A percentile compares a stretch with the other conserved stretches of the same genome.
phyloP scores from a whole-genome alignment of 495 filamentous ascomycete species.

The Viridothelium virens region DNA sequence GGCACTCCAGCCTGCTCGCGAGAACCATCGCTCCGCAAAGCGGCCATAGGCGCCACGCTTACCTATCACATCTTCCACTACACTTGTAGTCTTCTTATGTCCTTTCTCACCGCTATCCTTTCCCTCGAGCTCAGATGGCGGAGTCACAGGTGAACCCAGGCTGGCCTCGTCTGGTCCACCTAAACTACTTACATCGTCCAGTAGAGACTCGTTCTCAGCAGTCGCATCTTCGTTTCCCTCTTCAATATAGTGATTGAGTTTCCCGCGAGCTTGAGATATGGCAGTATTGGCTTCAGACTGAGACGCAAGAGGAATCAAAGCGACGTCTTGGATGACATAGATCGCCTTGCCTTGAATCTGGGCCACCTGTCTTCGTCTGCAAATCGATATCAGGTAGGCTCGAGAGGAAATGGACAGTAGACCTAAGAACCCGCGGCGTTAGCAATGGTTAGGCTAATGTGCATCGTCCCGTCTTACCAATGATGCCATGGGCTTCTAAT shows the following conservation, averaged over 20 bases:
- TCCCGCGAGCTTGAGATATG: conserved; percentile 54
- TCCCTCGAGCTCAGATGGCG: conserved; percentile 12
- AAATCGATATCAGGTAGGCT: conserved; percentile 78
- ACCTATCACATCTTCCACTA: conserved; percentile 77
- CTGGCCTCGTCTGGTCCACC: background rate
- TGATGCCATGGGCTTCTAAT: conserved; percentile 75
- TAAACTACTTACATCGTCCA: conserved; percentile 7
- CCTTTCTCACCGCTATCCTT: conserved; percentile 23
- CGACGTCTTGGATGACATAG: conserved; percentile 77
- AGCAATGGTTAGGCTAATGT: background rate
- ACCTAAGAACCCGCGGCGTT: conserved; percentile 51
- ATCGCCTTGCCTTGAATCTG: conserved; percentile 72
- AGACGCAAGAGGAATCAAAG: conserved; percentile 76
- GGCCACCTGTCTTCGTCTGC: conserved; percentile 77
- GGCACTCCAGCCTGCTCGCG: conserved; percentile 64
- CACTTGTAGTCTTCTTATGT: conserved; percentile 43
- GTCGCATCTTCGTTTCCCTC: conserved; percentile 38
- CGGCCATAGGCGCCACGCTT: conserved; percentile 72
- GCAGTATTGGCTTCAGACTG: conserved; percentile 63
- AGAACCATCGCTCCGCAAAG: conserved; percentile 87
- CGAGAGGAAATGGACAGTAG: conserved; percentile 48
- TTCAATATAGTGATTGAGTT: conserved; percentile 36
- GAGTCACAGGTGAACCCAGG: background rate
- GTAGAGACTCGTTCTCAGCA: conserved; percentile 33
- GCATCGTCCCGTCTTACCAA: conserved; percentile 51